Conservation (phyloP, 1,139 yeast genomes). For the Yamadazyma songkhlaensis region DNA sequence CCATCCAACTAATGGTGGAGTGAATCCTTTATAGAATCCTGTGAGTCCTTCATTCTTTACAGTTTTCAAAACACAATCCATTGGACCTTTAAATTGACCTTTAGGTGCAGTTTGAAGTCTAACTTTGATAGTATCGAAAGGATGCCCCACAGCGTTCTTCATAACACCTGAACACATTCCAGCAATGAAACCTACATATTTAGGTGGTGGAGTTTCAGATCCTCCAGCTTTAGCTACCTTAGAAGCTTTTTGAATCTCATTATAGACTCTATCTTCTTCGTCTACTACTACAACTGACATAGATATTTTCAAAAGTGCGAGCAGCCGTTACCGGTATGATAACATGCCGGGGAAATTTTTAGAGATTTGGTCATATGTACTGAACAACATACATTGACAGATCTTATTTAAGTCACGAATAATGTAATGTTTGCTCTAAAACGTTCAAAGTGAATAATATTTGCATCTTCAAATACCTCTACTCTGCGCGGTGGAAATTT, state of each 20-base stretch:
- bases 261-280: slow-evolving; percentile 24
- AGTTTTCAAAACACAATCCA: slow-evolving; percentile 77
- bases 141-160: slow-evolving; percentile 89
- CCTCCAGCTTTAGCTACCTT: not conserved
- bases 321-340: slow-evolving; percentile 3
- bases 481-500: slow-evolving; percentile 1
- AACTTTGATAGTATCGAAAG: slow-evolving; percentile 88
- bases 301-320: slow-evolving; percentile 4
- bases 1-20: slow-evolving; percentile 94
- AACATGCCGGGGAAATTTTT: too few relatives aligned
- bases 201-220: slow-evolving; percentile 37
- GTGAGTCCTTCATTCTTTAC: slow-evolving; percentile 66
- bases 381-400: too few relatives aligned
- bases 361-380: too few relatives aligned
- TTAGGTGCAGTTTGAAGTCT: slow-evolving; percentile 75
- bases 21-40: slow-evolving; percentile 85
- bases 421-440: too few relatives aligned
- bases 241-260: slow-evolving; percentile 6
- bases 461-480: too few relatives aligned
- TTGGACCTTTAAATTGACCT: slow-evolving; percentile 75
- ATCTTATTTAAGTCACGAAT: too few relatives aligned
- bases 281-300: slow-evolving; percentile 27
- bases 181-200: slow-evolving; percentile 77
- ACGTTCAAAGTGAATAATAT: too few relatives aligned
- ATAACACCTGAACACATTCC: slow-evolving; percentile 86